Conservation (phyloP, 1,284 basidiomycete genomes). For the Leccinum subfulvum region DNA sequence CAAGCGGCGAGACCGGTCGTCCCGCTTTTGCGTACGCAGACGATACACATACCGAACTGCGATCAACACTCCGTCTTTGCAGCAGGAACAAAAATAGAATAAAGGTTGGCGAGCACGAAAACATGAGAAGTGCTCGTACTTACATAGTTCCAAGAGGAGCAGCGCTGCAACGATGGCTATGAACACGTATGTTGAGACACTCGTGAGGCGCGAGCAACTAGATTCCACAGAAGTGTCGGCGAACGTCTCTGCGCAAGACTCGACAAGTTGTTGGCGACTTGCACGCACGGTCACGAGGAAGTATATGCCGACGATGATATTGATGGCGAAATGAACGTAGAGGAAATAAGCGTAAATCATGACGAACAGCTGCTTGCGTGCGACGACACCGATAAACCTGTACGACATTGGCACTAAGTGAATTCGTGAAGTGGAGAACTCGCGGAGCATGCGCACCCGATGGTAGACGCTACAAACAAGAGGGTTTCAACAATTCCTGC, state of each 20-base stretch:
- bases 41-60: constrained; percentile 60
- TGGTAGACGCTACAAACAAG: constrained; percentile 48
- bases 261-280: constrained; percentile 40
- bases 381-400: constrained; percentile 59
- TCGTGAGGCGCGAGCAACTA: constrained; percentile 45
- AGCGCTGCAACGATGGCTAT: constrained; percentile 44
- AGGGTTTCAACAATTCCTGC: constrained; percentile 51
- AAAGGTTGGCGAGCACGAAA: constrained; percentile 1
- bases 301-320: constrained; percentile 51
- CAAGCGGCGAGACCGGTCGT: constrained; percentile 30
- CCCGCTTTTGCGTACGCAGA: constrained; percentile 49
- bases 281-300: constrained; percentile 50
- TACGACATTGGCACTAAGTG: constrained; percentile 5
- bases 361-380: constrained; percentile 59
- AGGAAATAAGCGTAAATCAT: constrained; percentile 56
- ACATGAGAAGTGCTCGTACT: constrained; percentile 24
- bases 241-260: constrained; percentile 48
- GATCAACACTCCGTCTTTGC: constrained; percentile 54
- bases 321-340: constrained; percentile 57
- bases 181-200: constrained; percentile 45
- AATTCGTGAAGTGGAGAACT: neutral
- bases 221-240: constrained; percentile 39
- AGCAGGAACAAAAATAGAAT: neutral
- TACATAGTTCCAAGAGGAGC: constrained; percentile 55
- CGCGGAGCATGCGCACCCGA: constrained; percentile 45